Evolutionary conservation across 164 flowering plant species (phyloP), one percentile per base, ranked within the genome.

Genomic region (Stephania yunnanensis): DNA sequence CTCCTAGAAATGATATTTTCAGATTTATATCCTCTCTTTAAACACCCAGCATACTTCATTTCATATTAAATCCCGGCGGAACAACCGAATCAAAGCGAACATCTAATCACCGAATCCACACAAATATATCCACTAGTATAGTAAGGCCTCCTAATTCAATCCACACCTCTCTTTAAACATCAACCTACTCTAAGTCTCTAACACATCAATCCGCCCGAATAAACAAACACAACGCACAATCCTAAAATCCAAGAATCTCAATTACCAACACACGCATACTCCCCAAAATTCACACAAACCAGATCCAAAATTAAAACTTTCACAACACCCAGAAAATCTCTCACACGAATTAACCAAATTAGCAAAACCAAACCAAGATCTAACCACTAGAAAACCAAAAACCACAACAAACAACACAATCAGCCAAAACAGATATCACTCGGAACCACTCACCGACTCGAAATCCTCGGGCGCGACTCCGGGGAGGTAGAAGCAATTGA

Each of bases 391-490:
- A 46, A 68, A 68, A 69, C 64, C 50, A 70, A 76, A 36, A 66
- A 46, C 8, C 52, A 25, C 25, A 7, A 17, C 58, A 36, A 70
- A 55, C 46, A 75, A 50, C 55, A 10, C 55, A 9, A 50, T 15
- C 55, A 2, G 55, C 55, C 12, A 8, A 1, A 15, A 50, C 15
- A 69, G 0, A 69, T 55, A 22, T 15, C 12, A 76, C 30, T 30
- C 46, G 10, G 29, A 70, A n/a, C 20, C 53, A 48, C 74, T 71
- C 45, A 91, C 96, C 88, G 85, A 86, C 7, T 44, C 58, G 81
- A 91, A 90, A 82, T 91, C 96, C 85, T 87, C 86, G 6, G 93
- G 96, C 15, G 92, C 91, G 66, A 91, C 93, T 17, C 96, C 96
- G n/a, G 93, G 93, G 53, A 91, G 91, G 77, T 91, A 90, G 86